Conservation (phyloP, 2,329 filamentous ascomycete genomes). For the Beauveria sp. region DNA sequence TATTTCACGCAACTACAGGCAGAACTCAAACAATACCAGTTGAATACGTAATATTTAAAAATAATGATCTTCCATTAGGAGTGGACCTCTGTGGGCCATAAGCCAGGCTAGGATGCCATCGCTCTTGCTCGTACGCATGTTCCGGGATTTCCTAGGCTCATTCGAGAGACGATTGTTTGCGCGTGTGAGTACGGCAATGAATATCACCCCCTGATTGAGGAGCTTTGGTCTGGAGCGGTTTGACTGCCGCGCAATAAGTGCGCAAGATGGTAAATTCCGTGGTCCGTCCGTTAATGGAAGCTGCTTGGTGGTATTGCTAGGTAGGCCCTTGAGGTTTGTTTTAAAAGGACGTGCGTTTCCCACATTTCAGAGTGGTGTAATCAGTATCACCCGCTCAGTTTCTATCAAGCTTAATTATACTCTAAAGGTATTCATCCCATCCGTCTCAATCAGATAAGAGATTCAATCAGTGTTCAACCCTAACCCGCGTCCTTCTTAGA, state of each 20-base stretch:
- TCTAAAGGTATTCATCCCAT: constrained; percentile 7
- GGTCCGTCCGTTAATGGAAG: neutral
- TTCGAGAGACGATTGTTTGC: neutral
- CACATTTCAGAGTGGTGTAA: neutral
- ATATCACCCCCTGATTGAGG: neutral
- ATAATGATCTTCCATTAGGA: neutral
- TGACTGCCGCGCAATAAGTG: neutral
- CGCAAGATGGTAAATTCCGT: neutral
- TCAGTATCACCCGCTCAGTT: neutral
- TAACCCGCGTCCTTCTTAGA: neutral
- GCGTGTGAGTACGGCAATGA: neutral
- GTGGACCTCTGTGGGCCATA: constrained; percentile 4
- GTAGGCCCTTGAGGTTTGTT: neutral
- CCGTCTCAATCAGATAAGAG: neutral
- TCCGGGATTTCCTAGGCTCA: neutral
- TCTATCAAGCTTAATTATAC: constrained; percentile 1
- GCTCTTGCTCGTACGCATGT: neutral
- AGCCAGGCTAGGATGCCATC: neutral
- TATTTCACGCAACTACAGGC: neutral
- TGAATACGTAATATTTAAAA: neutral
- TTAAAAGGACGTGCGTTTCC: constrained; percentile 10
- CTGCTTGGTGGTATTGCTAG: neutral
- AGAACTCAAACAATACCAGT: neutral
- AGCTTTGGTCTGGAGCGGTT: neutral
- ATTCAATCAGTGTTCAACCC: neutral